phyloP scores from a whole-genome alignment of 2,329 filamentous ascomycete genomes.

The Fusarium sp. region DNA sequence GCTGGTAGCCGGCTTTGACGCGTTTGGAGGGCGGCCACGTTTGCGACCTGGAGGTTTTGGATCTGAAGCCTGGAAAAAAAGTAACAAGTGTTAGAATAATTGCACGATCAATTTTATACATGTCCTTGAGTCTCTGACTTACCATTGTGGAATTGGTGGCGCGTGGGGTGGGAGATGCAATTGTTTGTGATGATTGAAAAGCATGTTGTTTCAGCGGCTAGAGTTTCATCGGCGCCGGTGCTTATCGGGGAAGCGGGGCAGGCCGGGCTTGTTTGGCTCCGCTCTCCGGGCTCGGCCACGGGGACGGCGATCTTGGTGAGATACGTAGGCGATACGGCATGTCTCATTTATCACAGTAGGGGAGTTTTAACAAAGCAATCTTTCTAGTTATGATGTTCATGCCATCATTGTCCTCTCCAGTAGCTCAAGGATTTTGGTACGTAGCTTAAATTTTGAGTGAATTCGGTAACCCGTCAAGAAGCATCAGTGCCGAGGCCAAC shows the following conservation, averaged over 20 bases:
- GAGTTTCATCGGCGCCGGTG: slow-evolving; percentile 29
- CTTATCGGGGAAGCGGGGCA: slow-evolving; percentile 30
- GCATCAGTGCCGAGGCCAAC: neutral
- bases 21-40: slow-evolving; percentile 55
- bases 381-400: neutral
- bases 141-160: slow-evolving; percentile 19
- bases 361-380: neutral
- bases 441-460: neutral
- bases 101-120: too few relatives aligned
- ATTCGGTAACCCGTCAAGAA: neutral
- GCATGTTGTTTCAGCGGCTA: slow-evolving; percentile 15
- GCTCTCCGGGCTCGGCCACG: slow-evolving; percentile 1
- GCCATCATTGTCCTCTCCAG: neutral
- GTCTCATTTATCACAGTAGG: neutral
- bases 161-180: neutral
- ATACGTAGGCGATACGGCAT: neutral
- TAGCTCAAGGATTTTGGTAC: neutral
- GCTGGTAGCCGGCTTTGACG: slow-evolving; percentile 48
- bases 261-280: slow-evolving; percentile 18
- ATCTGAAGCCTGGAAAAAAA: slow-evolving; percentile 34
- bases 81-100: neutral
- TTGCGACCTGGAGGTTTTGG: slow-evolving; percentile 53
- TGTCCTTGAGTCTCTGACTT: neutral
- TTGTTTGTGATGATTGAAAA: slow-evolving; percentile 19
- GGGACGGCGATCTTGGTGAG: neutral